These are phyloP conservation scores for Themeda triandra DNA, from an alignment of 176 grass and related monocot genomes.

Conservation along the genomic window DNA sequence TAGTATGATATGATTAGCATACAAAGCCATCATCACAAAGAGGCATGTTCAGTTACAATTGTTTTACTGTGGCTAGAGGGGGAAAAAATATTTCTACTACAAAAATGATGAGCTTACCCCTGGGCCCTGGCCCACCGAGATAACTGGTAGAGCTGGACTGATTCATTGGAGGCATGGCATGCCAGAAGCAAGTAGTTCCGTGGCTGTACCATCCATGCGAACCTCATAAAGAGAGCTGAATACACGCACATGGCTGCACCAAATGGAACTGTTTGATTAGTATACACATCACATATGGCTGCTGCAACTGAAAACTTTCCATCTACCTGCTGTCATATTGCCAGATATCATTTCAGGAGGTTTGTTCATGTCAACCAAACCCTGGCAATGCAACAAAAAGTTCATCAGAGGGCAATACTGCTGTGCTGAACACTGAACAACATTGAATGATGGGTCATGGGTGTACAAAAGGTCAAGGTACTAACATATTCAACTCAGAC, in stretches of 20 bases:
- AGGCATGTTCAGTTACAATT: not conserved
- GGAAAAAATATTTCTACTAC: not conserved
- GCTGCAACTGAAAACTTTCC: not conserved
- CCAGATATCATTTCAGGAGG: slow-evolving; percentile 86
- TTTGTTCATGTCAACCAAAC: slow-evolving; percentile 71
- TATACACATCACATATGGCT: not conserved
- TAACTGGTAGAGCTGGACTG: slow-evolving; percentile 77
- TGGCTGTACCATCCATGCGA: slow-evolving; percentile 89
- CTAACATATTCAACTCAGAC: not conserved
- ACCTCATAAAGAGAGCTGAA: slow-evolving; percentile 83
- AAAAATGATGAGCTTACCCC: slow-evolving; percentile 45
- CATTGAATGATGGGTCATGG: not conserved
- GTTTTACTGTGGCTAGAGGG: not conserved
- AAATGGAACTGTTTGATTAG: slow-evolving; percentile 14
- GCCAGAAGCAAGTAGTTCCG: slow-evolving; percentile 79
- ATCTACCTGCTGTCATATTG: slow-evolving; percentile 76
- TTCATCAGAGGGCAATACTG: not conserved
- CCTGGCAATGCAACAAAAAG: slow-evolving; percentile 36
- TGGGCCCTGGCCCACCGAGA: slow-evolving; percentile 62
- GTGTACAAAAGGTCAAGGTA: not conserved
- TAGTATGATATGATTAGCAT: not conserved
- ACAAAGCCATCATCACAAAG: not conserved
- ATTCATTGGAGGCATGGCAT: slow-evolving; percentile 74
- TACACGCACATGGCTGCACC: slow-evolving; percentile 73
- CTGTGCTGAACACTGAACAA: not conserved